Evolutionary conservation across 2,329 filamentous ascomycete genomes (phyloP).

Genomic region (Dothistroma pini): DNA sequence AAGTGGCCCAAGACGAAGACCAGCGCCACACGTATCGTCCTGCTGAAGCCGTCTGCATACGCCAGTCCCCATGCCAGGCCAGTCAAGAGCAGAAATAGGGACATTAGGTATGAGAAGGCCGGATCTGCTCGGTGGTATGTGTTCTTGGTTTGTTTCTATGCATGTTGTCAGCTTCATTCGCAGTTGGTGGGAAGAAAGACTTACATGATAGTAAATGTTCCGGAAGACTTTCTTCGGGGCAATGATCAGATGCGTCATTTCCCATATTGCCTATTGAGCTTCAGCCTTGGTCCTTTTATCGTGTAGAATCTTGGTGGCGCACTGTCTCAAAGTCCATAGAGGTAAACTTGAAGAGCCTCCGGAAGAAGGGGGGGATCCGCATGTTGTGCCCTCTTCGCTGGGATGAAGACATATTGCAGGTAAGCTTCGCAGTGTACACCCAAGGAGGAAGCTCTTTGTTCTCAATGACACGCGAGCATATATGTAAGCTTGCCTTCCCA

Average conservation of each 20-base stretch:
- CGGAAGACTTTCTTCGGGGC: conserved; percentile 68
- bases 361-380: conserved; percentile 65
- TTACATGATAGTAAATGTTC: conserved; percentile 66
- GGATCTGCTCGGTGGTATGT: conserved; percentile 67
- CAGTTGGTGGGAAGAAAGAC: no score
- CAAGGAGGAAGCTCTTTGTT: background rate
- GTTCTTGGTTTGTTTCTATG: conserved; percentile 56
- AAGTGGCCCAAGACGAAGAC: conserved; percentile 58
- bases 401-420: conserved; percentile 24
- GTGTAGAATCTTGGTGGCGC: no score
- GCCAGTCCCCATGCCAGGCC: conserved; percentile 58
- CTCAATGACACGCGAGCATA: conserved; percentile 1
- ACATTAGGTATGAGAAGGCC: conserved; percentile 66
- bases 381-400: conserved; percentile 47
- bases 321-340: conserved; percentile 71
- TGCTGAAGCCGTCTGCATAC: conserved; percentile 45
- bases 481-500: background rate
- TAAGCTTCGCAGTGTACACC: background rate
- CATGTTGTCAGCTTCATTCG: no score
- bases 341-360: conserved; percentile 66
- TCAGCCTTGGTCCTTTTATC: no score
- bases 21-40: conserved; percentile 44
- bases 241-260: conserved; percentile 66
- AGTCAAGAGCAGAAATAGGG: conserved; percentile 57
- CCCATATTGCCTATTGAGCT: conserved; percentile 56